phyloP scores from a whole-genome alignment of 1,284 basidiomycete species.

The Trichosporon asahii region DNA sequence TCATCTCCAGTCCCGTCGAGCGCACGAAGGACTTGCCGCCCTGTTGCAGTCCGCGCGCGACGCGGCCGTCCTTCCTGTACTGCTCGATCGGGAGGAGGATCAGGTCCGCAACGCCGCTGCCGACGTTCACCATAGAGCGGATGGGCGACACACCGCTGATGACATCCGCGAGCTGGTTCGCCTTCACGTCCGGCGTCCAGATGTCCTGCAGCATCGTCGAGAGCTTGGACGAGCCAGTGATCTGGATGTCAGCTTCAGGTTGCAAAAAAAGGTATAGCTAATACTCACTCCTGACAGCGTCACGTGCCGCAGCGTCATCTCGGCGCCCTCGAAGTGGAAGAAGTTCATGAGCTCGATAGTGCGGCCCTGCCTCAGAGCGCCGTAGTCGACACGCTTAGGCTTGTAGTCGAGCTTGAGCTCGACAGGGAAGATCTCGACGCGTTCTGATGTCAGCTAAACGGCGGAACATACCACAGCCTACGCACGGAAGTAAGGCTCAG shows the following conservation, averaged over 20 bases:
- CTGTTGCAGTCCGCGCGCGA: conserved; percentile 88
- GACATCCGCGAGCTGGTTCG: conserved; percentile 93
- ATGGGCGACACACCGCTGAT: conserved; percentile 96
- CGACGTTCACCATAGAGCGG: conserved; percentile 91
- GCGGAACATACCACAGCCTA: background rate
- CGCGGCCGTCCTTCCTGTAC: conserved; percentile 92
- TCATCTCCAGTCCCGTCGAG: conserved; percentile 88
- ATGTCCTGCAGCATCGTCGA: conserved; percentile 90
- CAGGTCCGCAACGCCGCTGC: conserved; percentile 91
- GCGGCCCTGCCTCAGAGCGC: conserved; percentile 81
- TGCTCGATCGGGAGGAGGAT: conserved; percentile 94
- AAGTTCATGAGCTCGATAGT: conserved; percentile 99
- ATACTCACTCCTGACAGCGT: conserved; percentile 78
- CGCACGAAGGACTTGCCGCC: conserved; percentile 88
- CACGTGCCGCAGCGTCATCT: conserved; percentile 93
- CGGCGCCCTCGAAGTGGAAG: conserved; percentile 98
- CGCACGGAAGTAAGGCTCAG: conserved; percentile 52
- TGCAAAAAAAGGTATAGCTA: background rate
- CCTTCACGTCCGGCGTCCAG: conserved; percentile 99
- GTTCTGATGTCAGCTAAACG: conserved; percentile 33
- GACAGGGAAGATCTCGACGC: conserved; percentile 60
- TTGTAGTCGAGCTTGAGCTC: conserved; percentile 94
- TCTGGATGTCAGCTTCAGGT: conserved; percentile 54
- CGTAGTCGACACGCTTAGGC: conserved; percentile 91
- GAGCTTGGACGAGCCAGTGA: conserved; percentile 82